These are phyloP conservation scores for Danielia reshetovae DNA, from an alignment of 805 yeast species.

Conservation along the genomic window DNA sequence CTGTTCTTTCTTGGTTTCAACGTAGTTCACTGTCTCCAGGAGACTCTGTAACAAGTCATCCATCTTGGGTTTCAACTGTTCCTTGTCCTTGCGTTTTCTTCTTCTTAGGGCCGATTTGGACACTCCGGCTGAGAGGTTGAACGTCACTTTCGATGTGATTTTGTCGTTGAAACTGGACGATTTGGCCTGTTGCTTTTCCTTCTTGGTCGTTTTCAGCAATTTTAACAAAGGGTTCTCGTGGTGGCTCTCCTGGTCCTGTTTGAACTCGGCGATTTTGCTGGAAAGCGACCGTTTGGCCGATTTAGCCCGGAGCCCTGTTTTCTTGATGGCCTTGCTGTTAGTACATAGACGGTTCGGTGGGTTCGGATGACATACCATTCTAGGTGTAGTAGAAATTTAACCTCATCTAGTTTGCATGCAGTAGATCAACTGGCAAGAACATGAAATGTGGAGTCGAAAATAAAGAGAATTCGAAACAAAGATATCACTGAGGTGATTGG, in stretches of 20 bases:
- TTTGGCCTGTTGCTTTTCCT: constrained; percentile 45
- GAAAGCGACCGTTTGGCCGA: constrained; percentile 21
- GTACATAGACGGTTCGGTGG: not conserved
- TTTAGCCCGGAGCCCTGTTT: constrained; percentile 33
- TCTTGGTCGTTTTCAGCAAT: constrained; percentile 49
- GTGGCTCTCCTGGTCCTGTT: constrained; percentile 16
- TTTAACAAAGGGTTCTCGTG: constrained; percentile 50
- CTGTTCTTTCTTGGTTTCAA: constrained; percentile 8
- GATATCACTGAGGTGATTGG: too few species aligned
- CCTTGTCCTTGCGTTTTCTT: constrained; percentile 56
- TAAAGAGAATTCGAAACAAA: too few species aligned
- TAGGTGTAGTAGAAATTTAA: not conserved
- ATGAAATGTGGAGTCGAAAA: too few species aligned
- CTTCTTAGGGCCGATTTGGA: constrained; percentile 66
- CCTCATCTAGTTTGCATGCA: not conserved
- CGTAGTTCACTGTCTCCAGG: constrained; percentile 27
- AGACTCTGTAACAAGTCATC: constrained; percentile 56
- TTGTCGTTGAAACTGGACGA: constrained; percentile 33
- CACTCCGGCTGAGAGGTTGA: constrained; percentile 42
- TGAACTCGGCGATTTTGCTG: constrained; percentile 26
- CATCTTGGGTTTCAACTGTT: constrained; percentile 65
- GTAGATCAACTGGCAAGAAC: too few species aligned
- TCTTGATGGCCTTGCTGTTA: constrained; percentile 26
- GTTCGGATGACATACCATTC: constrained; percentile 6
- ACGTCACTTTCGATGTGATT: constrained; percentile 23